Percentiles rank a stretch among this genome's conserved stretches.
phyloP scores from a whole-genome alignment of 345 rosid genomes.

The Arabidopsis arenosa region DNA sequence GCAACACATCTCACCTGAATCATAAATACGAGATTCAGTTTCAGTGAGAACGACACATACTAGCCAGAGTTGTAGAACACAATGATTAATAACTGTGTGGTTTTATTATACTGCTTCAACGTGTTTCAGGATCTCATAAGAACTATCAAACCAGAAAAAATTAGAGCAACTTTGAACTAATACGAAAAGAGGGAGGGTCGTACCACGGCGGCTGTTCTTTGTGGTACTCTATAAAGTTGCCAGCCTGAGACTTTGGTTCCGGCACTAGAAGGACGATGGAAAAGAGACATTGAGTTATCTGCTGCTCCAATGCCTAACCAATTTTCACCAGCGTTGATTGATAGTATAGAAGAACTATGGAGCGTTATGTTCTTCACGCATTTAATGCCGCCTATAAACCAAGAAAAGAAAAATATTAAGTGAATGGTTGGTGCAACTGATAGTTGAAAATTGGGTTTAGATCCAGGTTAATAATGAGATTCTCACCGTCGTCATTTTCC shows the following conservation, averaged over 20 bases:
- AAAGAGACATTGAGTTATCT: slow-evolving; percentile 98
- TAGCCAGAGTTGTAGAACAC: not conserved
- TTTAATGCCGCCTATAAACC: slow-evolving; percentile 69
- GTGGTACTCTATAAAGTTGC: slow-evolving; percentile 98
- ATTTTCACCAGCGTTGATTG: slow-evolving; percentile 90
- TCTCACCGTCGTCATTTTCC: slow-evolving; percentile 93
- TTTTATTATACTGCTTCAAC: not conserved
- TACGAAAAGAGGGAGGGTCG: slow-evolving; percentile 33
- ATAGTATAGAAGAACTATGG: slow-evolving; percentile 76
- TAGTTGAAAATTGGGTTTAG: not conserved
- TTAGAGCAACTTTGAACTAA: not conserved
- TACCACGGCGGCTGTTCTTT: slow-evolving; percentile 89
- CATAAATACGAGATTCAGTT: slow-evolving; percentile 20
- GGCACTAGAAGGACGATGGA: slow-evolving; percentile 81
- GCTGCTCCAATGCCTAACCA: slow-evolving; percentile 99
- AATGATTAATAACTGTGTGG: not conserved
- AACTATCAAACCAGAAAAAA: not conserved
- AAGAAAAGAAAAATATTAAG: not conserved
- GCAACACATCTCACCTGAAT: slow-evolving; percentile 91
- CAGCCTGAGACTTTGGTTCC: slow-evolving; percentile 90
- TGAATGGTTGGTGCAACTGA: not conserved
- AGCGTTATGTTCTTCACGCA: slow-evolving; percentile 93
- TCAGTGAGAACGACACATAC: not conserved
- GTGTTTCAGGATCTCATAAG: not conserved
- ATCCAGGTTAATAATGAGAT: slow-evolving; percentile 8